Conservation (phyloP, 2,329 filamentous ascomycete species). For the Cercospora canescens region DNA sequence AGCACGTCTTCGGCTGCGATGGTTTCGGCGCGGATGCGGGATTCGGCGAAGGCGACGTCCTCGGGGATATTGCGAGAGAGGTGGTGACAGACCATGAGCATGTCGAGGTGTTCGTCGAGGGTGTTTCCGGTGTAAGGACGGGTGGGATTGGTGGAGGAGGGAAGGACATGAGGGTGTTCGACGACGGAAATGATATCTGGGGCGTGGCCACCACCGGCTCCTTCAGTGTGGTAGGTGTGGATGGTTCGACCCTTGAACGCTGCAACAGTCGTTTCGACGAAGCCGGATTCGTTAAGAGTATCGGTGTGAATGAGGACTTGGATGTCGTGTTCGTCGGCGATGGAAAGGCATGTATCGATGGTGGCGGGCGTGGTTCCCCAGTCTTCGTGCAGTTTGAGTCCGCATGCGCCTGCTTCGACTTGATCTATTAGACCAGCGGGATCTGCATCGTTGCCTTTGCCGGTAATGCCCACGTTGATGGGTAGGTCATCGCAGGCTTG, state of each 20-base stretch:
- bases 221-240: constrained; percentile 96
- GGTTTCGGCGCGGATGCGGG: constrained; percentile 89
- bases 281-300: constrained; percentile 95
- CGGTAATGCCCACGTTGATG: constrained; percentile 86
- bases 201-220: constrained; percentile 89
- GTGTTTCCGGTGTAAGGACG: constrained; percentile 89
- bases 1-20: constrained; percentile 96
- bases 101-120: constrained; percentile 93
- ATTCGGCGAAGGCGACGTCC: constrained; percentile 93
- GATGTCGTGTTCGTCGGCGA: constrained; percentile 89
- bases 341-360: constrained; percentile 76
- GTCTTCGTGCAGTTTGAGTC: constrained; percentile 93
- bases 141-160: constrained; percentile 89
- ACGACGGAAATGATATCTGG: constrained; percentile 96
- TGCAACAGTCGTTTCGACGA: constrained; percentile 86
- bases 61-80: constrained; percentile 90
- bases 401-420: constrained; percentile 78
- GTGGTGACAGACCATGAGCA: constrained; percentile 98
- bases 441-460: constrained; percentile 86
- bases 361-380: constrained; percentile 91
- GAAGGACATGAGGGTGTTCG: constrained; percentile 83
- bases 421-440: constrained; percentile 74
- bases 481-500: constrained; percentile 81
- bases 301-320: constrained; percentile 96
- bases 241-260: constrained; percentile 85